These are phyloP conservation scores for Coniophora puteana DNA, from an alignment of 1,284 basidiomycete species.

Conservation along the genomic window DNA sequence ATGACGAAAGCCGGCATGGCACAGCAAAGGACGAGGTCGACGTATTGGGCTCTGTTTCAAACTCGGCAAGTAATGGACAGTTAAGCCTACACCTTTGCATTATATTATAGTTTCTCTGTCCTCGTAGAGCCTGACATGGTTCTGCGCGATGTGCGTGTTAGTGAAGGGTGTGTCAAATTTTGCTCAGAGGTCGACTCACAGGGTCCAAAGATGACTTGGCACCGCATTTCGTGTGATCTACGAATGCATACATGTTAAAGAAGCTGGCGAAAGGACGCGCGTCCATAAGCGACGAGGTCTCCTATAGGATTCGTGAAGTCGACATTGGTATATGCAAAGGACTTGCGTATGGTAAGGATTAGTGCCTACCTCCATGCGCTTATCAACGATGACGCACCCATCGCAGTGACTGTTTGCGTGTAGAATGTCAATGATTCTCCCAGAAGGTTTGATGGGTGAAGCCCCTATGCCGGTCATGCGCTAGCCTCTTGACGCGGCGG, in stretches of 20 bases:
- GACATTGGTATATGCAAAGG: slow-evolving; percentile 76
- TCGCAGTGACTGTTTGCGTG: slow-evolving; percentile 57
- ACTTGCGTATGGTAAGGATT: slow-evolving; percentile 52
- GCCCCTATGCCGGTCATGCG: slow-evolving; percentile 86
- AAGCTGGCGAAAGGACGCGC: slow-evolving; percentile 38
- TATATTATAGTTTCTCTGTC: slow-evolving; percentile 73
- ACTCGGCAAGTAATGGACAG: too few species aligned
- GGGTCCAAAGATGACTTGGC: slow-evolving; percentile 67
- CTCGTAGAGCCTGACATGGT: slow-evolving; percentile 79
- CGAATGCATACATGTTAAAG: too few species aligned
- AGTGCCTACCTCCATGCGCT: background rate
- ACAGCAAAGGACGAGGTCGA: too few species aligned
- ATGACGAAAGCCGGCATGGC: too few species aligned
- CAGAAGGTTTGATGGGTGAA: slow-evolving; percentile 75
- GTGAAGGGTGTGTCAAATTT: background rate
- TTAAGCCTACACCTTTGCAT: slow-evolving; percentile 51
- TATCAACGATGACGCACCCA: slow-evolving; percentile 41
- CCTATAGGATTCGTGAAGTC: slow-evolving; percentile 73
- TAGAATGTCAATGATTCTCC: slow-evolving; percentile 60
- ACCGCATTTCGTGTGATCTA: slow-evolving; percentile 88
- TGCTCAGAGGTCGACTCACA: slow-evolving; percentile 34
- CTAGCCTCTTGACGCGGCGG: slow-evolving; percentile 78
- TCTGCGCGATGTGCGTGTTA: slow-evolving; percentile 30
- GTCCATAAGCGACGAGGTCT: slow-evolving; percentile 78
- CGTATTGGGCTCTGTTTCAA: too few species aligned